phyloP scores from a whole-genome alignment of 2,329 filamentous ascomycete species.

The Venturia nashicola region DNA sequence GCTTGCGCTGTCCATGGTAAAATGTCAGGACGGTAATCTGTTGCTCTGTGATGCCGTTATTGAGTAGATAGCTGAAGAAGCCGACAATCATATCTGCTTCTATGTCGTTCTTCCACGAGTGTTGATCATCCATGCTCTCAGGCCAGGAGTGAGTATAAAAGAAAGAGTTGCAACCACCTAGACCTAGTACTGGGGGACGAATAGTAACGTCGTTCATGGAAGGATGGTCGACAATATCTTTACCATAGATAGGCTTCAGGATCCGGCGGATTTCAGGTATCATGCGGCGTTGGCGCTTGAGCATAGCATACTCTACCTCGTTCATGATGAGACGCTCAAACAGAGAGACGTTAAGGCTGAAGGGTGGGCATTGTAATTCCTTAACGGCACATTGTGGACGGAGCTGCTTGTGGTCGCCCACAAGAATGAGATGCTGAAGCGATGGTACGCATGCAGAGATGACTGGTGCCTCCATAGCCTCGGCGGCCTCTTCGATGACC shows the following conservation, averaged over 20 bases:
- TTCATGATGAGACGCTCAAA: conserved; percentile 69
- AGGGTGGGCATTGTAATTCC: conserved; percentile 48
- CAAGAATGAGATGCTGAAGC: conserved; percentile 52
- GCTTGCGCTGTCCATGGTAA: conserved; percentile 71
- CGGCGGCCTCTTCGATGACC: conserved; percentile 69
- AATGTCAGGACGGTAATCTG: conserved; percentile 76
- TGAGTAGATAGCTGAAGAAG: conserved; percentile 59
- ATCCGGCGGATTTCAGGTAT: conserved; percentile 53
- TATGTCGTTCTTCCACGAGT: conserved; percentile 54
- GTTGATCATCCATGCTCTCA: conserved; percentile 50
- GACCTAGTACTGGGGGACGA: conserved; percentile 45
- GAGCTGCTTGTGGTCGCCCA: conserved; percentile 74
- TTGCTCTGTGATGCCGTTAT: conserved; percentile 47
- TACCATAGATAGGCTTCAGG: conserved; percentile 48
- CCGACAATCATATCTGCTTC: conserved; percentile 68
- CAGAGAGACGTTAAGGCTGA: conserved; percentile 58
- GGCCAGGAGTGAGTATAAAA: conserved; percentile 54
- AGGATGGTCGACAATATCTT: conserved; percentile 44
- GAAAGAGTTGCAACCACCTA: conserved; percentile 47
- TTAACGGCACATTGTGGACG: conserved; percentile 54
- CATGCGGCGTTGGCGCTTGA: conserved; percentile 62
- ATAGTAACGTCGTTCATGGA: conserved; percentile 35
- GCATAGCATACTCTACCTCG: conserved; percentile 47
- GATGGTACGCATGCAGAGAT: conserved; percentile 48
- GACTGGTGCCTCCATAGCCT: conserved; percentile 56